Base-by-base conservation (phyloP, 2,329 filamentous ascomycete genomes). In the Fusarium sp. region DNA sequence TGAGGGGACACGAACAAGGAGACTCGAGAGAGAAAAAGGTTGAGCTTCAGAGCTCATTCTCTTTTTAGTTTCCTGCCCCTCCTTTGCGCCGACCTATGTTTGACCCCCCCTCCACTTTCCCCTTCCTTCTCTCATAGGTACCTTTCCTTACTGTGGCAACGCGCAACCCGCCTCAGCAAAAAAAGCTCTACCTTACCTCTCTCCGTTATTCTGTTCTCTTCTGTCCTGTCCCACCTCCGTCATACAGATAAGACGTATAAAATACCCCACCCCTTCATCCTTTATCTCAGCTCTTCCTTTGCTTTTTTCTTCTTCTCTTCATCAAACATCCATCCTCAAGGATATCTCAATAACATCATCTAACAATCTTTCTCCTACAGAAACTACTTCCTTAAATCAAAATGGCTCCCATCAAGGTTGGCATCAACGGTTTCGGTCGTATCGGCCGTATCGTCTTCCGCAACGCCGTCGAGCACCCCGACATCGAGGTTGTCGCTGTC, bases 351-450 rank as follows among this genome's bases (percentile, higher is more conserved):
- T 10, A 49, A 53, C 29, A 47, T 22, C 25, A 61, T 70, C 70
- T 72, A 55, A 72, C 67, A 62, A 13, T 56, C 30, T 45, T 27
- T 54, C 41, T 51, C 32, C 16, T 40, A 57, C 41, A 72, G 65
- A 72, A 58, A 32, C 27, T 56, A 34, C 13, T 67, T 51, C 56
- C 54, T 70, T 62, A 65, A 65, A 56, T 67, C 78, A 80, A 72
- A 76, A 83, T 83, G 81, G 78, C 80, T 82, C 80, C 81, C 81
- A 82, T 87, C 82, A 89, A 97, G 90, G 93, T 97, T 82, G 94
- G 94, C 84, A 98, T 97, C 92, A 98, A 98, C 92, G 95, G 96
- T 85, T 99, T 99, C 89, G 96, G 96, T 87, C 94, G 96, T 86
- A 99, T 99, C 86, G 96, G 96, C 81, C 93, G 96, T 84, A 98